These are phyloP conservation scores for Ascochyta viciae-villosae DNA, from an alignment of 2,329 filamentous ascomycete genomes.

Conservation along the genomic window DNA sequence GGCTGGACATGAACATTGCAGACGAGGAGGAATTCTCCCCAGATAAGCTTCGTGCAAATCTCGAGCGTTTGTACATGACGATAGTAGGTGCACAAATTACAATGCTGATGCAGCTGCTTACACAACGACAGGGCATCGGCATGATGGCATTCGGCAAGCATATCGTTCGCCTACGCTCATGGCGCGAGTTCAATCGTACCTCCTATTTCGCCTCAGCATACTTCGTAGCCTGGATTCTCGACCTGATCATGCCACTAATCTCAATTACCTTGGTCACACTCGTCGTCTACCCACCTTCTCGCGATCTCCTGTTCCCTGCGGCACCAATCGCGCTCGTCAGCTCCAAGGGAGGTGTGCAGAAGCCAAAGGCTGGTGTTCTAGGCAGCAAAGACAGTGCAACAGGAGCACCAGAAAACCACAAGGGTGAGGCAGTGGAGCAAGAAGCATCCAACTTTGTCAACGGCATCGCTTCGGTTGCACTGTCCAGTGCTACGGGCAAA, in stretches of 20 bases:
- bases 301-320: conserved; percentile 74
- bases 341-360: conserved; percentile 74
- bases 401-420: conserved; percentile 81
- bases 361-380: conserved; percentile 75
- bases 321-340: conserved; percentile 78
- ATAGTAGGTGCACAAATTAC: conserved; percentile 54
- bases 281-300: conserved; percentile 69
- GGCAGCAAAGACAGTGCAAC: conserved; percentile 80
- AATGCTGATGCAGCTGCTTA: conserved; percentile 5
- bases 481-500: conserved; percentile 79
- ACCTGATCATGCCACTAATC: conserved; percentile 71
- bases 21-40: conserved; percentile 86
- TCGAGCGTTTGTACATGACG: conserved; percentile 84
- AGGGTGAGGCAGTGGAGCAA: conserved; percentile 82
- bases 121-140: conserved; percentile 59
- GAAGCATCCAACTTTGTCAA: conserved; percentile 84
- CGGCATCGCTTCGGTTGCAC: conserved; percentile 72
- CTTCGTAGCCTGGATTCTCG: conserved; percentile 72
- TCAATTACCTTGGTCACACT: conserved; percentile 67
- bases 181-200: conserved; percentile 76
- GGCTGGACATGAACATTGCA: conserved; percentile 79
- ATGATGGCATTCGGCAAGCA: conserved; percentile 74
- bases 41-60: conserved; percentile 78
- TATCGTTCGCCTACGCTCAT: conserved; percentile 76
- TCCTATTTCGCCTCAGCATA: conserved; percentile 69